Conservation (phyloP, 2,329 filamentous ascomycete genomes). For the Penicillium sp. region DNA sequence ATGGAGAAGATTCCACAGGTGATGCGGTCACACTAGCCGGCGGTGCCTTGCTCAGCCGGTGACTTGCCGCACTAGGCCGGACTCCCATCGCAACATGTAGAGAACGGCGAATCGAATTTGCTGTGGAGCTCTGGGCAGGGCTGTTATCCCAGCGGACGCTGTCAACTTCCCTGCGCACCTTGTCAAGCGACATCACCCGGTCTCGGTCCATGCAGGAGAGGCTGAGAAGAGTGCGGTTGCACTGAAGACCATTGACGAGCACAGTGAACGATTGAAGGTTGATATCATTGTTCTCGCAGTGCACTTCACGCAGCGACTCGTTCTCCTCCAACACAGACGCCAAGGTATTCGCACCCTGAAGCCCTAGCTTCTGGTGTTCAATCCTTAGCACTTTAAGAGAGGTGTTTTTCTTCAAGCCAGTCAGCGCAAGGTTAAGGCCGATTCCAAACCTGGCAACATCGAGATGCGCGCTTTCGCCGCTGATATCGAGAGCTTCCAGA, state of each 20-base stretch:
- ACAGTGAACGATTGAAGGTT: slow-evolving; percentile 69
- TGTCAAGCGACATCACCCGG: slow-evolving; percentile 60
- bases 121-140: slow-evolving; percentile 31
- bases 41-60: slow-evolving; percentile 34
- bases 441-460: slow-evolving; percentile 68
- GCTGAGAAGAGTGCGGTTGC: slow-evolving; percentile 61
- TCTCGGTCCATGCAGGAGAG: slow-evolving; percentile 64
- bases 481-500: slow-evolving; percentile 66
- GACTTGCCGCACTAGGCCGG: slow-evolving; percentile 27
- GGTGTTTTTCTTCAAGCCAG: slow-evolving; percentile 63
- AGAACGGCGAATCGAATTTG: slow-evolving; percentile 44
- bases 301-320: slow-evolving; percentile 60
- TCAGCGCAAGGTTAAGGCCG: slow-evolving; percentile 64
- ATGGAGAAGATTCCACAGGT: slow-evolving; percentile 21
- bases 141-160: slow-evolving; percentile 46
- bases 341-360: slow-evolving; percentile 67
- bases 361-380: slow-evolving; percentile 66
- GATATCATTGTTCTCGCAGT: slow-evolving; percentile 71
- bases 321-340: slow-evolving; percentile 68
- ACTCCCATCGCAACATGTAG: slow-evolving; percentile 41
- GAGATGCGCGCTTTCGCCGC: slow-evolving; percentile 68
- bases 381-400: slow-evolving; percentile 62
- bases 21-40: slow-evolving; percentile 20
- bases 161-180: slow-evolving; percentile 56
- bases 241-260: slow-evolving; percentile 65